Percentiles rank a stretch among this genome's conserved stretches.
These are phyloP conservation scores for Inga laurina DNA, from an alignment of 306 rosid genomes.

Conservation along the genomic window DNA sequence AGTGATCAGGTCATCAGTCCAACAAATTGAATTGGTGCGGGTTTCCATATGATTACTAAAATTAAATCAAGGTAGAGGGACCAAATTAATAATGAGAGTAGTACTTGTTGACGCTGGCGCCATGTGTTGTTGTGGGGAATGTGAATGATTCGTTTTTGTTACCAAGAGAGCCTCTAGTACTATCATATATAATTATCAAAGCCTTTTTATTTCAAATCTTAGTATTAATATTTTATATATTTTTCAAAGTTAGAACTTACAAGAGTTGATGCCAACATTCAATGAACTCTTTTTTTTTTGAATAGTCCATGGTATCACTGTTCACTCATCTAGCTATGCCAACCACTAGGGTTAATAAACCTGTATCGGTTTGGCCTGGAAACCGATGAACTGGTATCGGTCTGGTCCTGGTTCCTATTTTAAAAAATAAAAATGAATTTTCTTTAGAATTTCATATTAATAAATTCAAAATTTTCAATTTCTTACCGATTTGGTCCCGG, in stretches of 20 bases:
- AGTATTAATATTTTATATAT: neutral
- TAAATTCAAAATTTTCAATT: no score
- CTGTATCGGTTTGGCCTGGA: accelerated
- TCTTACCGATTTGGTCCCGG: no score
- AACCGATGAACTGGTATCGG: no score
- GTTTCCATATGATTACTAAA: no score
- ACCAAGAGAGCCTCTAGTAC: neutral
- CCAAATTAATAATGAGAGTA: neutral
- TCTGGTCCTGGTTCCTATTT: no score
- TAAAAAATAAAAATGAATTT: no score
- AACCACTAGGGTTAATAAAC: neutral
- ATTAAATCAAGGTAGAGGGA: neutral
- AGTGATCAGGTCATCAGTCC: no score
- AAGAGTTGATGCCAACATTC: neutral
- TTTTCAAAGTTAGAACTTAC: neutral
- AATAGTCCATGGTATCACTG: constrained; percentile 14
- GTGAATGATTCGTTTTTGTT: constrained; percentile 16
- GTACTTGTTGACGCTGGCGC: neutral
- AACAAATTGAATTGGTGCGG: no score
- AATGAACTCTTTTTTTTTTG: neutral
- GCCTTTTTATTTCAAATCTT: neutral
- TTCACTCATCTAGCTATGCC: neutral
- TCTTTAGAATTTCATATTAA: no score
- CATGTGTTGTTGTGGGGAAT: neutral
- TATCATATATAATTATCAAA: neutral